phyloP scores from a whole-genome alignment of 768 basidiomycete genomes.

The Tulasnella sp. region DNA sequence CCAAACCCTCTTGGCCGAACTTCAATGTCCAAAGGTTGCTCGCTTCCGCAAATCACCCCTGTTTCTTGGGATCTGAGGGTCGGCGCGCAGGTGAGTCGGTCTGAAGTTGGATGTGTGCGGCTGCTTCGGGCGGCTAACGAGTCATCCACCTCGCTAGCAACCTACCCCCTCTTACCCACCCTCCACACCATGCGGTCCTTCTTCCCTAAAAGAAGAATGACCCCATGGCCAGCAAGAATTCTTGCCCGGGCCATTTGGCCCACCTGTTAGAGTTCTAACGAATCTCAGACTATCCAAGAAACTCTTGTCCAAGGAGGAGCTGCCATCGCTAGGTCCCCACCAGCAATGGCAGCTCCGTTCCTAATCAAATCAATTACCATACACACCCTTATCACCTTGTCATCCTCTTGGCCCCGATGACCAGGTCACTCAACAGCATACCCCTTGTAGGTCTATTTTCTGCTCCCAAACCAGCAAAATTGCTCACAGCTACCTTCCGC shows the following conservation, averaged over 20 bases:
- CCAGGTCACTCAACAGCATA: background rate
- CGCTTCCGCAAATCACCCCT: background rate
- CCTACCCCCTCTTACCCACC: background rate
- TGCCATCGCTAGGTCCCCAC: too few species aligned
- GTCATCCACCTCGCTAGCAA: background rate
- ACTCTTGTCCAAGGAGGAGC: background rate
- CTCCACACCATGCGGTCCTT: background rate
- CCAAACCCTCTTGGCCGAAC: background rate
- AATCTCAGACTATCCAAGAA: background rate
- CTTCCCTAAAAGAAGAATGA: too few species aligned
- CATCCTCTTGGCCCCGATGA: background rate
- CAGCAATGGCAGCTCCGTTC: too few species aligned
- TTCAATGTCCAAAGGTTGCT: background rate
- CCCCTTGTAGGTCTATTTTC: too few species aligned
- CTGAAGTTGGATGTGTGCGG: background rate
- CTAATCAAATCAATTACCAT: constrained; percentile 1
- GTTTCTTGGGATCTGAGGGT: background rate
- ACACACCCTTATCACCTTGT: background rate
- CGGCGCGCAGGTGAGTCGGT: background rate
- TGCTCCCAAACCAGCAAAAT: too few species aligned
- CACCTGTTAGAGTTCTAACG: background rate
- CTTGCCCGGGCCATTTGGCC: too few species aligned
- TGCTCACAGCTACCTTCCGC: too few species aligned
- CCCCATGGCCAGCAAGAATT: too few species aligned
- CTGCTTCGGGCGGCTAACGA: background rate